Base-by-base conservation (phyloP, 1,284 basidiomycete species). In the Cryptococcus sp. region DNA sequence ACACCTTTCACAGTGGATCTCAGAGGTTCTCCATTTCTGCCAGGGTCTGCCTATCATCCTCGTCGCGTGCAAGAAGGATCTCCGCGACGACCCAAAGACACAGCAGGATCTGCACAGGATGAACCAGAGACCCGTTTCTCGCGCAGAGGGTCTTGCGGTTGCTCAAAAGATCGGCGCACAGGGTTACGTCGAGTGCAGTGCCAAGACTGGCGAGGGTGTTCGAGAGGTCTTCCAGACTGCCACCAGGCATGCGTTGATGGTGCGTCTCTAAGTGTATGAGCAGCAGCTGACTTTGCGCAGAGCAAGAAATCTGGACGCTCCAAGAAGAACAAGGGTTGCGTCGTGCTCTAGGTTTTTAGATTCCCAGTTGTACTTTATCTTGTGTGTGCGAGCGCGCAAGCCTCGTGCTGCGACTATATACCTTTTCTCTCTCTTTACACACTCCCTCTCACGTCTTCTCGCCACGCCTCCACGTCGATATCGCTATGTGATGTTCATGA, bases 1-100 rank as follows among this genome's bases (percentile, higher is more conserved):
- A 35, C 31, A 35, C 31, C 31, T 35, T 45, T 2, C 42, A 51
- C 69, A 93, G 90, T 95, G 92, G 92, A 90, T 92, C 72, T 90
- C 91, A 16, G 92, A 95, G 77, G 92, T 95, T 50, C 86, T 90
- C 80, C 92, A 95, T 80, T 95, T 94, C 82, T 94, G 92, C 78
- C 83, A 87, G 49, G 87, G 87, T 60, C 81, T 93, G 45, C 92
- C 92, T 56, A 87, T 93, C 81, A 88, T 94, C 74, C 87, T 95
- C 56, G 90, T 95, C 62, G 92, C 90, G 7, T 93, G 90, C 84
- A 95, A 95, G 84, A 93, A 88, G 82, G 90, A 93, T 80, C 84
- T 93, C 57, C 84, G 91, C 70, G 84, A 86, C 66, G 89, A 92
- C 79, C 82, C 84, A 49, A 85, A 88, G 76, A 89, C 90, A 42